A percentile compares a stretch with the other conserved stretches of the same genome.
Evolutionary conservation across 805 yeast species (phyloP).

Genomic region (Starmera amethionina): DNA sequence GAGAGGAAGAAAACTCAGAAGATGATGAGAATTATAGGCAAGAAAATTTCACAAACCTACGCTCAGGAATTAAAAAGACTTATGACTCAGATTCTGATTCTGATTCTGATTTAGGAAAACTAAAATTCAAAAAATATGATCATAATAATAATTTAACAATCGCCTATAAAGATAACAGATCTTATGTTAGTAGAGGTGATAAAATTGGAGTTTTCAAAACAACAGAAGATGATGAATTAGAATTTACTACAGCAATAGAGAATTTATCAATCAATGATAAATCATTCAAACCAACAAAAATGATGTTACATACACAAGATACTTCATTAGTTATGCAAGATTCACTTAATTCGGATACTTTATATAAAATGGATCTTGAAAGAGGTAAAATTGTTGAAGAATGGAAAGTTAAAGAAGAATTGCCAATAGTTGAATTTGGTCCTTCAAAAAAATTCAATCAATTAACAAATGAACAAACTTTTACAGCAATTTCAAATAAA

Average conservation of each 20-base stretch:
- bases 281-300: constrained; percentile 43
- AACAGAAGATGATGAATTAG: constrained; percentile 38
- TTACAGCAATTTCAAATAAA: constrained; percentile 58
- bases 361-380: constrained; percentile 71
- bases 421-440: constrained; percentile 47
- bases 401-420: constrained; percentile 49
- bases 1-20: constrained; percentile 20
- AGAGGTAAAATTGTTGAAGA: constrained; percentile 81
- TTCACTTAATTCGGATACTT: constrained; percentile 28
- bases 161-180: constrained; percentile 58
- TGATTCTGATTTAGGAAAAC: constrained; percentile 22
- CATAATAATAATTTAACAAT: constrained; percentile 60
- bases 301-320: constrained; percentile 76
- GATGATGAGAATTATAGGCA: constrained; percentile 23
- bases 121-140: constrained; percentile 21
- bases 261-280: constrained; percentile 45
- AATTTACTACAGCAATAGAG: constrained; percentile 60
- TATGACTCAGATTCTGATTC: constrained; percentile 24
- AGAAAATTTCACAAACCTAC: constrained; percentile 16
- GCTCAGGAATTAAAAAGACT: constrained; percentile 14
- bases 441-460: constrained; percentile 72
- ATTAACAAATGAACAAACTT: constrained; percentile 61
- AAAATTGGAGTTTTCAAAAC: constrained; percentile 73
- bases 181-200: constrained; percentile 74
- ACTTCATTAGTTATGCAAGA: constrained; percentile 57